These are phyloP conservation scores for Hyaloscypha hepaticicola DNA, from an alignment of 495 filamentous ascomycete species.

Conservation along the genomic window DNA sequence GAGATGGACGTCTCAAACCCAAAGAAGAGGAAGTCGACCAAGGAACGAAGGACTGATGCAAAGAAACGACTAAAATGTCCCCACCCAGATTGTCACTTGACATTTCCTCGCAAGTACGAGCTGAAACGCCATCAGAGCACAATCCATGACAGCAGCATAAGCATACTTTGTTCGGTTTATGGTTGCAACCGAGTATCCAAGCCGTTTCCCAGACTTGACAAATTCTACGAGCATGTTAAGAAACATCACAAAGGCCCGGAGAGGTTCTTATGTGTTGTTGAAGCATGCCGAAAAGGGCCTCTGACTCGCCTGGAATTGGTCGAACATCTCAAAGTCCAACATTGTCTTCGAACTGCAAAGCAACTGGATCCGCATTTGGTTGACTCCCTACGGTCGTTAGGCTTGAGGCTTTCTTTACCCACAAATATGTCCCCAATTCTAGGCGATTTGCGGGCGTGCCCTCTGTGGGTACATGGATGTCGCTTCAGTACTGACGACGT, in stretches of 20 bases:
- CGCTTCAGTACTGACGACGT: no score
- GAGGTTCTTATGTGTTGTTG: background rate
- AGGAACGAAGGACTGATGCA: background rate
- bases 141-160: background rate
- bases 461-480: background rate
- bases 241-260: slow-evolving; percentile 12
- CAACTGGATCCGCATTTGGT: background rate
- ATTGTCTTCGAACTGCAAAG: background rate
- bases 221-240: slow-evolving; percentile 17
- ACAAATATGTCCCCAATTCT: background rate
- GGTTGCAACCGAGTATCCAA: slow-evolving; percentile 12
- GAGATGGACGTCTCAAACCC: background rate
- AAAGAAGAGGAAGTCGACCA: background rate
- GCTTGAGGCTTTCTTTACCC: background rate
- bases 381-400: background rate
- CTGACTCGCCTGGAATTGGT: background rate
- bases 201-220: slow-evolving; percentile 13
- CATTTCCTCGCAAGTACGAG: slow-evolving; percentile 20
- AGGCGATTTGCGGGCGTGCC: background rate
- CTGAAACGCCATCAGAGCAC: slow-evolving; percentile 6
- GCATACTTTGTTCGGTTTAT: slow-evolving; percentile 12
- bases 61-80: slow-evolving; percentile 2
- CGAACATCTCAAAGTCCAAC: background rate
- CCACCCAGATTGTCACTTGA: slow-evolving; percentile 4
- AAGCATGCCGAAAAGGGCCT: slow-evolving; percentile 7